Evolutionary conservation across 2,329 filamentous ascomycete genomes (phyloP).

Genomic region (Pestalotiopsis sp.): DNA sequence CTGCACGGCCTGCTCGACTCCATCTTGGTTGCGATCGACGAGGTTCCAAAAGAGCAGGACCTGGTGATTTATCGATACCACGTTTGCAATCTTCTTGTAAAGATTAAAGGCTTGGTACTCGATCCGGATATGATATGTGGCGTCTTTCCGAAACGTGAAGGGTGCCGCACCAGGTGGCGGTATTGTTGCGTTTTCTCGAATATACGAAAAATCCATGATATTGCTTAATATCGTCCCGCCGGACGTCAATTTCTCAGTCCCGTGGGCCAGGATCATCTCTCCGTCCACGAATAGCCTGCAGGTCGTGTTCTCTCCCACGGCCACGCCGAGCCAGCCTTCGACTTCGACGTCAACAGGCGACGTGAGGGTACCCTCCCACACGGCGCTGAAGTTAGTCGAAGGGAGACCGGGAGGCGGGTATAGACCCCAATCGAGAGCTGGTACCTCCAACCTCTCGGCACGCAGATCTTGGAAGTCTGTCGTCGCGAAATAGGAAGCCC

Average conservation of each 20-base stretch:
- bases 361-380: slow-evolving; percentile 42
- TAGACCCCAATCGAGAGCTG: slow-evolving; percentile 45
- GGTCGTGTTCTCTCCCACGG: slow-evolving; percentile 41
- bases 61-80: slow-evolving; percentile 42
- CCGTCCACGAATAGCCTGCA: slow-evolving; percentile 39
- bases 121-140: slow-evolving; percentile 38
- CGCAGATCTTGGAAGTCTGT: slow-evolving; percentile 37
- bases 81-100: slow-evolving; percentile 40
- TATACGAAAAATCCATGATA: slow-evolving; percentile 40
- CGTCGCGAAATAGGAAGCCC: slow-evolving; percentile 42
- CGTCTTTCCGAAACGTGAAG: slow-evolving; percentile 39
- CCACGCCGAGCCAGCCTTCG: slow-evolving; percentile 45
- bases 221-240: slow-evolving; percentile 40
- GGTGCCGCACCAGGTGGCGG: slow-evolving; percentile 37
- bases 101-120: slow-evolving; percentile 46
- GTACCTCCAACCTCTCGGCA: slow-evolving; percentile 34
- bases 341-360: slow-evolving; percentile 39
- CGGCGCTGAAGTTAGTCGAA: slow-evolving; percentile 46
- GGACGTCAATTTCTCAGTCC: slow-evolving; percentile 25
- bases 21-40: slow-evolving; percentile 35
- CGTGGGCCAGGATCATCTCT: slow-evolving; percentile 27
- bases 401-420: slow-evolving; percentile 43
- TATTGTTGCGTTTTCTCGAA: slow-evolving; percentile 35
- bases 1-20: slow-evolving; percentile 34
- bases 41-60: slow-evolving; percentile 48